A percentile compares a stretch with the other conserved stretches of the same genome.
Evolutionary conservation across 495 filamentous ascomycete species (phyloP).

Genomic region (Talaromyces thailandensis): DNA sequence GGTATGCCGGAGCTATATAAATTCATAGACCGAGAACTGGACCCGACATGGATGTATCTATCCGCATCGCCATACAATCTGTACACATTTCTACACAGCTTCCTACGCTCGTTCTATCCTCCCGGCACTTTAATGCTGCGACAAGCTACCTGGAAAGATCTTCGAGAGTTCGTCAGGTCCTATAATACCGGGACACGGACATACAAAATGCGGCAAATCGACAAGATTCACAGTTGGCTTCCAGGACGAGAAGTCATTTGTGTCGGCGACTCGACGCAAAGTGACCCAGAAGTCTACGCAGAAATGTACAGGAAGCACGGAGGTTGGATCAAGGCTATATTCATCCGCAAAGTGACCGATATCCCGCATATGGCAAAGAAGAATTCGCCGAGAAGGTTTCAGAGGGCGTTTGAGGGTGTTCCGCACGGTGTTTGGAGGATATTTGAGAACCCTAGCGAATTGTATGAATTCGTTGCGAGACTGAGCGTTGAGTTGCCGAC

Average conservation of each 20-base stretch:
- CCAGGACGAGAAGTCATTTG: constrained; percentile 71
- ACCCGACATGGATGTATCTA: constrained; percentile 82
- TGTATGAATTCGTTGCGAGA: constrained; percentile 38
- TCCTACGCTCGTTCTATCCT: constrained; percentile 61
- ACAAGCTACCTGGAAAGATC: constrained; percentile 79
- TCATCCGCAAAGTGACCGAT: constrained; percentile 74
- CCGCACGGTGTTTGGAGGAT: constrained; percentile 66
- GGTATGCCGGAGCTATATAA: constrained; percentile 83
- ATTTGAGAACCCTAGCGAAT: constrained; percentile 65
- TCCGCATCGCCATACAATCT: constrained; percentile 93
- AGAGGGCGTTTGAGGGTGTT: constrained; percentile 71
- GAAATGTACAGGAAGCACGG: constrained; percentile 56
- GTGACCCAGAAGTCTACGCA: constrained; percentile 84
- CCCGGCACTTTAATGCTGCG: constrained; percentile 76
- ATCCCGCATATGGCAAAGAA: constrained; percentile 64
- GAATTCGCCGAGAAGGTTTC: constrained; percentile 66
- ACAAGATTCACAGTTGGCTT: constrained; percentile 65
- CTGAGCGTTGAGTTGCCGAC: constrained; percentile 20
- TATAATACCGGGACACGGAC: constrained; percentile 74
- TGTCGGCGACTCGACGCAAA: constrained; percentile 87
- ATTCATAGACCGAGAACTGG: constrained; percentile 46
- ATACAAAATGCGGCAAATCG: constrained; percentile 79
- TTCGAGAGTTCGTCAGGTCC: constrained; percentile 65
- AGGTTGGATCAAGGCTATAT: constrained; percentile 69
- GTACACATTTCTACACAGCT: constrained; percentile 70